These are phyloP conservation scores for Achaetomiella virescens DNA, from an alignment of 495 filamentous ascomycete species.

Conservation along the genomic window DNA sequence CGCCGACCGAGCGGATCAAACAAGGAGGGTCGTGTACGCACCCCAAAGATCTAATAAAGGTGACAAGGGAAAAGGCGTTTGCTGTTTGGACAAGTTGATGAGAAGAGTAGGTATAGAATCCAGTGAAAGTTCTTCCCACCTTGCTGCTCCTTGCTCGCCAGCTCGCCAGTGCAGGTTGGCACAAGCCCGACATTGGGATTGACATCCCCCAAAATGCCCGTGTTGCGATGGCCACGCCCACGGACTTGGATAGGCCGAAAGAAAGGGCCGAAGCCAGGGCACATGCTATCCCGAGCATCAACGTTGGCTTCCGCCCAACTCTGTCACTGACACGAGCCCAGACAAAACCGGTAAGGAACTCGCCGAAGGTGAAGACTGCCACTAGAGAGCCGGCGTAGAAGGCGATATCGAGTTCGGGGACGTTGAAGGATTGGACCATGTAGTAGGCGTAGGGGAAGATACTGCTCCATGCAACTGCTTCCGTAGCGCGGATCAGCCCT, in stretches of 20 bases:
- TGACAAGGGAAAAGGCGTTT: constrained; percentile 8
- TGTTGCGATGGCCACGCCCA: constrained; percentile 1
- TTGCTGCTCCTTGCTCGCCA: constrained; percentile 9
- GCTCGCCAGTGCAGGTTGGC: constrained; percentile 9
- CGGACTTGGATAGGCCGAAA: constrained; percentile 3
- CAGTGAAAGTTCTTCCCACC: background rate
- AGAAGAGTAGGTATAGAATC: background rate
- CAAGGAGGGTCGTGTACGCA: background rate
- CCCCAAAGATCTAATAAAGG: constrained; percentile 12
- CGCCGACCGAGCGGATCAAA: too few species aligned
- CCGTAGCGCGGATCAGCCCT: constrained; percentile 12
- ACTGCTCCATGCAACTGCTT: constrained; percentile 11
- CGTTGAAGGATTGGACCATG: constrained; percentile 10
- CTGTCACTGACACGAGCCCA: constrained; percentile 11
- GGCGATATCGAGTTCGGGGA: constrained; percentile 6
- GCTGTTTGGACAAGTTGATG: background rate
- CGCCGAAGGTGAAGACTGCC: constrained; percentile 5
- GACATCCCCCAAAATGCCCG: constrained; percentile 6
- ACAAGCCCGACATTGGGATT: constrained; percentile 12
- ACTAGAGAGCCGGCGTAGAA: constrained; percentile 4
- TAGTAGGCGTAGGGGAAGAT: constrained; percentile 12
- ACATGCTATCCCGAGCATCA: background rate
- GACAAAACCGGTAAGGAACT: constrained; percentile 11
- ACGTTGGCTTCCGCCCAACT: constrained; percentile 11
- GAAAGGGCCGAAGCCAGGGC: background rate